Evolutionary conservation across 2,329 filamentous ascomycete genomes (phyloP), one percentile per base, ranked within the genome.

Genomic region (Microascus cirrosus): DNA sequence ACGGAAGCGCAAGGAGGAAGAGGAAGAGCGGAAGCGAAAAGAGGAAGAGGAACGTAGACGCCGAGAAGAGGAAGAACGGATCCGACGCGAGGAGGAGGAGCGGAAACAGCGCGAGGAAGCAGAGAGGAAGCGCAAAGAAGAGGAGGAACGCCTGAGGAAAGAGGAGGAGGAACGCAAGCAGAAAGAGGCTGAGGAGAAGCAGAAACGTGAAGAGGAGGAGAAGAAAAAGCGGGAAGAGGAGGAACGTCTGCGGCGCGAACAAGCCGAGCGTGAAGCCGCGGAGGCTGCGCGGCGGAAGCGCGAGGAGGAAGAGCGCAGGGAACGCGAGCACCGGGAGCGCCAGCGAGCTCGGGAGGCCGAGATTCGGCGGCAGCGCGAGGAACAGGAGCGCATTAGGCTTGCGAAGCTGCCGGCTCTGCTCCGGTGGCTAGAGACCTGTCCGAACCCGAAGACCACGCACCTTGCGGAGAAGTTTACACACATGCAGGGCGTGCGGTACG

Each of bases 401-500:
- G 75, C 77, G 45, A 84, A 79, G 62, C 67, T 86, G 20, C 84
- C 84, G 3, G 77, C 81, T 45, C 70, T 86, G 36, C 68, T 87
- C 52, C 79, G 77, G 54, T 86, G 83, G 83, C 75, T 87, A 25
- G 77, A 83, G 57, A 69, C 67, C 22, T 77, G 73, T 54, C 65
- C 73, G 6, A 77, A 83, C 60, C 77, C 82, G 15, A 82, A 79
- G 65, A 70, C 70, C 6, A 66, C 74, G 6, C 71, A 74, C 22
- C 66, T 82, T 54, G 81, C 82, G 4, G 71, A 76, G 56, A 77
- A 77, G 51, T 85, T 86, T 66, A 74, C 74, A 61, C 73, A 70
- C 53, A 79, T 85, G 61, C 77, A 81, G 62, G 83, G 83, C 18
- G 80, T 84, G 54, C 79, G 84, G 24, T 85, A 82, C 64, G 83